A percentile compares a stretch with the other conserved stretches of the same genome.
These are phyloP conservation scores for Fusarium kyushuense DNA, from an alignment of 2,329 filamentous ascomycete genomes.

Conservation along the genomic window DNA sequence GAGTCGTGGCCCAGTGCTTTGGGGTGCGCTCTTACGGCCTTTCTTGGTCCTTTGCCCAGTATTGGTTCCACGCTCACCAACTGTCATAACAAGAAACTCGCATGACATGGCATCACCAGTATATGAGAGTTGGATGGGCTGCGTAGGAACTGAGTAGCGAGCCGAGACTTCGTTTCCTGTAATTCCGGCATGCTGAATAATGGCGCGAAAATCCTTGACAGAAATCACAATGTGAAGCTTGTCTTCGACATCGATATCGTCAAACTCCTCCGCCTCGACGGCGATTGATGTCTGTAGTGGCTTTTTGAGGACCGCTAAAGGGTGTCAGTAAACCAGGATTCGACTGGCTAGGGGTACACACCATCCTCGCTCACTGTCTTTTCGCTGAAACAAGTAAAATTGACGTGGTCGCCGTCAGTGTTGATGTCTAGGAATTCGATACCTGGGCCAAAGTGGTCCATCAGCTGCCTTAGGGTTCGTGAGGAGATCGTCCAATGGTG, in stretches of 20 bases:
- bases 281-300: slow-evolving; percentile 84
- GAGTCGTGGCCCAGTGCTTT: slow-evolving; percentile 55
- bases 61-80: slow-evolving; percentile 71
- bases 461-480: slow-evolving; percentile 76
- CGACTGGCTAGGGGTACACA: slow-evolving; percentile 36
- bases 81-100: slow-evolving; percentile 86
- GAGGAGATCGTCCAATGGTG: slow-evolving; percentile 81
- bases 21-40: slow-evolving; percentile 55
- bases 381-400: slow-evolving; percentile 85
- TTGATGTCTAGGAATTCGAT: slow-evolving; percentile 86
- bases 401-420: slow-evolving; percentile 77
- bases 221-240: slow-evolving; percentile 83
- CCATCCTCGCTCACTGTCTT: slow-evolving; percentile 75
- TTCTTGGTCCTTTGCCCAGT: slow-evolving; percentile 63
- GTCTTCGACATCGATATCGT: slow-evolving; percentile 78
- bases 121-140: slow-evolving; percentile 80
- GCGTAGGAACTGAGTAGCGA: slow-evolving; percentile 76
- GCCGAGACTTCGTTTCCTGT: slow-evolving; percentile 75
- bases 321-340: slow-evolving; percentile 21
- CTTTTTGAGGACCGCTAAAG: slow-evolving; percentile 78
- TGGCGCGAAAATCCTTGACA: slow-evolving; percentile 85
- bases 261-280: slow-evolving; percentile 81
- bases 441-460: slow-evolving; percentile 83
- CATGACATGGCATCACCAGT: slow-evolving; percentile 75
- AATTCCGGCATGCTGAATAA: slow-evolving; percentile 79